Percentiles rank a stretch among this genome's conserved stretches.
Conservation (phyloP, 306 rosid genomes). For the Parietaria judaica region DNA sequence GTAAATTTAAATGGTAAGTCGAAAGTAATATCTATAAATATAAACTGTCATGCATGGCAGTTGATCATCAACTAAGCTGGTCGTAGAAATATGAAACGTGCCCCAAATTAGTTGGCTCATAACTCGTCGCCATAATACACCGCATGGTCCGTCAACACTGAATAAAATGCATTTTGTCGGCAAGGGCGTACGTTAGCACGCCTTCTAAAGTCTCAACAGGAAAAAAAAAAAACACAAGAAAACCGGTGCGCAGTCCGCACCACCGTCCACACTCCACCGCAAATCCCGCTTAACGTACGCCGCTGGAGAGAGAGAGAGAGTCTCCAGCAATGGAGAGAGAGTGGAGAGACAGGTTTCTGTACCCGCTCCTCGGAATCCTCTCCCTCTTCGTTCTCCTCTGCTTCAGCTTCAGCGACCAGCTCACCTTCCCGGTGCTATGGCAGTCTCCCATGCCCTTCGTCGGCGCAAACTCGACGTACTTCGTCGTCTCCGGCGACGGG, state of each 20-base stretch:
- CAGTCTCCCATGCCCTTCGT: conserved; percentile 14
- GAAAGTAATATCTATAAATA: too few species aligned
- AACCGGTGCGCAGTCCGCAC: conserved; percentile 5
- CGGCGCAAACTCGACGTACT: conserved; percentile 9
- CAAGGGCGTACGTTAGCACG: not conserved
- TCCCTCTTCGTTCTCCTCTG: conserved; percentile 6
- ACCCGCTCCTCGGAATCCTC: conserved; percentile 10
- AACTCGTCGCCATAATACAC: too few species aligned
- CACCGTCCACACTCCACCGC: not conserved
- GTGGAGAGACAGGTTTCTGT: conserved; percentile 11
- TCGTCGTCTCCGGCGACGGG: conserved; percentile 4
- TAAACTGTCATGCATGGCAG: too few species aligned
- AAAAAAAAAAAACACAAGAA: not conserved
- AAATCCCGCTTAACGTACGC: not conserved
- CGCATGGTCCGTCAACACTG: not conserved
- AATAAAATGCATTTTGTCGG: not conserved
- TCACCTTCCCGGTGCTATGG: conserved; percentile 16
- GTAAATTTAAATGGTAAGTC: too few species aligned
- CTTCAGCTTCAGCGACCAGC: conserved; percentile 10
- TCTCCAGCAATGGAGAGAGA: not conserved
- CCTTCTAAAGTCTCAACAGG: not conserved
- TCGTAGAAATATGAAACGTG: not conserved
- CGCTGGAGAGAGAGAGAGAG: not conserved
- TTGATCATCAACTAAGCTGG: too few species aligned
- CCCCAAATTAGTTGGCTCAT: not conserved